Conservation (phyloP, 768 basidiomycete genomes). For the Psilocybe azurescens region DNA sequence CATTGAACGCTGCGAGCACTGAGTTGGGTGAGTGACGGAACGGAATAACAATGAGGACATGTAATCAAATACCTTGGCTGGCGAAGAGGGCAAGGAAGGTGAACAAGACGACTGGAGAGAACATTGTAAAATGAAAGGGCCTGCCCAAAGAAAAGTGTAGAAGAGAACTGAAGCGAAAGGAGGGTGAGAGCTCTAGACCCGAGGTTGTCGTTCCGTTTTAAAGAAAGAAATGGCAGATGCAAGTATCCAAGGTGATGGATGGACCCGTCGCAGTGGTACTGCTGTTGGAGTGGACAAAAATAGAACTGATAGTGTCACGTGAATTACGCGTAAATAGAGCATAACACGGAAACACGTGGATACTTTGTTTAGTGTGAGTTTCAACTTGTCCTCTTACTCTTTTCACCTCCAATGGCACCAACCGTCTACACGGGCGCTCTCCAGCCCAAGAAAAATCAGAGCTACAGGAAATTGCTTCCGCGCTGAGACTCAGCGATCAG, state of each 20-base stretch:
- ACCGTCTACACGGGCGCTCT: constrained; percentile 56
- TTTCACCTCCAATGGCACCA: constrained; percentile 46
- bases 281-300: not conserved
- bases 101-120: constrained; percentile 33
- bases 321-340: constrained; percentile 30
- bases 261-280: not conserved
- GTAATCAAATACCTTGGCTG: constrained; percentile 52
- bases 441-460: constrained; percentile 73
- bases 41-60: not conserved
- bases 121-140: constrained; percentile 32
- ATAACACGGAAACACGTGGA: constrained; percentile 28
- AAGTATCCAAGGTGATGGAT: constrained; percentile 9
- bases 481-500: constrained; percentile 53
- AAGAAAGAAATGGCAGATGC: constrained; percentile 5
- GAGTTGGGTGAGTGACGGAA: not conserved
- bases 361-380: constrained; percentile 30
- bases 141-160: constrained; percentile 31
- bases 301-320: constrained; percentile 31
- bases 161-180: constrained; percentile 17
- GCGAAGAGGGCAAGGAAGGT: constrained; percentile 52
- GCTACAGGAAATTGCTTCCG: constrained; percentile 62
- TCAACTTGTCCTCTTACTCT: constrained; percentile 21
- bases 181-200: constrained; percentile 14
- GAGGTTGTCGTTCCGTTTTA: not conserved
- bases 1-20: constrained; percentile 49